phyloP scores from a whole-genome alignment of 1,284 basidiomycete genomes.

The Cutaneotrichosporon cavernicola region DNA sequence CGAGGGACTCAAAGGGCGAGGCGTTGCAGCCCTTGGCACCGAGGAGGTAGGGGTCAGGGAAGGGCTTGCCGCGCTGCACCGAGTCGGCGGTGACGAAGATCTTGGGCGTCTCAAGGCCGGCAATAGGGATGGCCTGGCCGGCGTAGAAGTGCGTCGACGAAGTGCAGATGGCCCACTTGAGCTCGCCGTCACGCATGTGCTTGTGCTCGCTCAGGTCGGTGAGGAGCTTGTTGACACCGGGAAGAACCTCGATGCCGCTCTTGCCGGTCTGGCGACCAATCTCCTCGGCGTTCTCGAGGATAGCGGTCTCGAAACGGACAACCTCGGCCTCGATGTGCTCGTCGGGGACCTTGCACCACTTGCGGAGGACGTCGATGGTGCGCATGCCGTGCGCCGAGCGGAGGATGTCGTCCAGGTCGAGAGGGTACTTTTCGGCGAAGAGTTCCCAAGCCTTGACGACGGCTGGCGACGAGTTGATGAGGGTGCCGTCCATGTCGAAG shows the following conservation, averaged over 20 bases:
- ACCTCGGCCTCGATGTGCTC: conserved; percentile 48
- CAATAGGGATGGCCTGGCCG: conserved; percentile 52
- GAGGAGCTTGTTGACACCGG: conserved; percentile 49
- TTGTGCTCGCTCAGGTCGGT: conserved; percentile 41
- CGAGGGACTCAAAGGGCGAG: conserved; percentile 51
- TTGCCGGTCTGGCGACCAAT: conserved; percentile 39
- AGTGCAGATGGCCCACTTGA: conserved; percentile 54
- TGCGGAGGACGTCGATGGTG: conserved; percentile 51
- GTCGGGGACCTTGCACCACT: conserved; percentile 52
- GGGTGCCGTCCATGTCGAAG: conserved; percentile 53
- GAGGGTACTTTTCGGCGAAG: conserved; percentile 47
- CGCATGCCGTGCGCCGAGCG: conserved; percentile 51
- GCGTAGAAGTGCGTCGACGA: conserved; percentile 53
- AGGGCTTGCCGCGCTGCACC: conserved; percentile 55
- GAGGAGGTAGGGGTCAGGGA: conserved; percentile 56
- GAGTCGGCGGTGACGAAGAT: conserved; percentile 55
- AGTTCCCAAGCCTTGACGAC: conserved; percentile 53
- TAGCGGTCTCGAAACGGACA: conserved; percentile 52
- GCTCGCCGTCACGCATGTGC: conserved; percentile 43
- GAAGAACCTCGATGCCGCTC: conserved; percentile 51
- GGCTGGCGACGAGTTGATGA: conserved; percentile 51
- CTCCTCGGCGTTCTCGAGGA: conserved; percentile 50
- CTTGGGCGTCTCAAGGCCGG: conserved; percentile 51
- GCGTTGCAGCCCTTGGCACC: conserved; percentile 52
- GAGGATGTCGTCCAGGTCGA: conserved; percentile 51